Evolutionary conservation across 495 filamentous ascomycete genomes (phyloP), one percentile per base, ranked within the genome.

Genomic region (Trichoderma reesei): DNA sequence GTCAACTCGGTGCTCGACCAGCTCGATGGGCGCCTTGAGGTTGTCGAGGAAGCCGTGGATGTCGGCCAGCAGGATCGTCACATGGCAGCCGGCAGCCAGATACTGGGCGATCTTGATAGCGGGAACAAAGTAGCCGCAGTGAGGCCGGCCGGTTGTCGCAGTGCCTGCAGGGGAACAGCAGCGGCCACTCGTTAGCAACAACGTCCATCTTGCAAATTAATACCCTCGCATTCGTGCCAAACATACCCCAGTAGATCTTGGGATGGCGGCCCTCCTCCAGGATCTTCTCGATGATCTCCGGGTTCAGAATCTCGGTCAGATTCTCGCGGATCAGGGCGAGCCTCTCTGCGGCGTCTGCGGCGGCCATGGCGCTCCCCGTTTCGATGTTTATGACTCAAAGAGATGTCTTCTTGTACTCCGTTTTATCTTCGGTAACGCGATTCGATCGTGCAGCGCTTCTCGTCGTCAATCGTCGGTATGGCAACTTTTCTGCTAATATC

Each of bases 31-130:
- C 0, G 90, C 89, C 74, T 95, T 96, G 65, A 91, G 79, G 75
- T 89, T 89, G 76, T 92, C 89, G 63, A 92, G 86, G 76, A 88
- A 90, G 67, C 83, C 86, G 71, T 91, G 89, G 69, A 90, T 81
- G 67, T 96, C 90, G 67, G 91, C 90, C 13, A 96, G 84, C 10
- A 96, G 85, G 59, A 96, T 80, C 44, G 82, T 86, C 63, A 97
- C 84, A 31, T 88, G 79, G 74, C 91, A 96, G 20, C 90, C 92
- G 31, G 94, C 92, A 39, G 80, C 80, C 3, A 98, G 85, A 66
- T 96, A 84, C 69, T 98, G 86, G 39, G 91, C 92, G 68, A 98
- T 86, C 75, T 97, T 98, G 66, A 96, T 77, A 71, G 85, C 86
- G 14, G 88, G 83, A 2, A 93, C 88, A 65, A 93, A 91, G 80